Conservation (phyloP, 352 stramenopile species). For the Phytophthora rubi region DNA sequence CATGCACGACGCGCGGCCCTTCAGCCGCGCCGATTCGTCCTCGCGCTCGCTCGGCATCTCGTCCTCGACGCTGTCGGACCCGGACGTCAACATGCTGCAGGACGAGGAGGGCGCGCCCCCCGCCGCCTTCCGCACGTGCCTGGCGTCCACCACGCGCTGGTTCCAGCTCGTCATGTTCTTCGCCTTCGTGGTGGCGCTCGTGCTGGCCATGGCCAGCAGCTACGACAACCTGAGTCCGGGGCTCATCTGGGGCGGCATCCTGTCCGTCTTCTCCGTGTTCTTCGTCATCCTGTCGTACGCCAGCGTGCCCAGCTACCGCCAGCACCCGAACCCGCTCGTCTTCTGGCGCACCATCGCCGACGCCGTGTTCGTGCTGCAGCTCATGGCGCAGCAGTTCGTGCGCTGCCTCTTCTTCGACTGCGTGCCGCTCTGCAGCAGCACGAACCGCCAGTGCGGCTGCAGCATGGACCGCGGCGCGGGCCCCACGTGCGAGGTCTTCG, state of each 20-base stretch:
- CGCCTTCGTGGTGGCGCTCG: slow-evolving; percentile 68
- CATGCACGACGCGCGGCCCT: slow-evolving; percentile 28
- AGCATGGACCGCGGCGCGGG: slow-evolving; percentile 49
- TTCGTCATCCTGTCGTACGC: slow-evolving; percentile 88
- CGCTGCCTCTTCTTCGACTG: slow-evolving; percentile 85
- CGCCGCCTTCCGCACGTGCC: slow-evolving; percentile 56
- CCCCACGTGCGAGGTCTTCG: slow-evolving; percentile 75
- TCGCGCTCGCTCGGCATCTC: slow-evolving; percentile 47
- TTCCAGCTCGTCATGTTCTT: slow-evolving; percentile 89
- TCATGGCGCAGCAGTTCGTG: slow-evolving; percentile 83
- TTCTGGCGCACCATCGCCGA: slow-evolving; percentile 91
- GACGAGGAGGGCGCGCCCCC: slow-evolving; percentile 18
- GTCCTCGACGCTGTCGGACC: slow-evolving; percentile 45
- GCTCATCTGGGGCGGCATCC: slow-evolving; percentile 84
- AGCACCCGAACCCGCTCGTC: slow-evolving; percentile 89
- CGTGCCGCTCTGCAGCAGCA: slow-evolving; percentile 71
- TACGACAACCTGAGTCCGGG: slow-evolving; percentile 85
- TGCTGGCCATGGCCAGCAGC: slow-evolving; percentile 58
- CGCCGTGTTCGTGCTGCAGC: slow-evolving; percentile 82
- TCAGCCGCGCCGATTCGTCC: slow-evolving; percentile 36
- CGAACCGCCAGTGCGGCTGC: slow-evolving; percentile 82
- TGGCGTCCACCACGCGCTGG: slow-evolving; percentile 80
- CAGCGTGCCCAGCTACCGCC: slow-evolving; percentile 78
- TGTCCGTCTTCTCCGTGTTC: slow-evolving; percentile 87
- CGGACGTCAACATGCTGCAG: slow-evolving; percentile 58